A percentile compares a stretch with the other conserved stretches of the same genome.
These are phyloP conservation scores for Saccharomycopsis oosterbeekiorum DNA, from an alignment of 805 yeast genomes.

Conservation along the genomic window DNA sequence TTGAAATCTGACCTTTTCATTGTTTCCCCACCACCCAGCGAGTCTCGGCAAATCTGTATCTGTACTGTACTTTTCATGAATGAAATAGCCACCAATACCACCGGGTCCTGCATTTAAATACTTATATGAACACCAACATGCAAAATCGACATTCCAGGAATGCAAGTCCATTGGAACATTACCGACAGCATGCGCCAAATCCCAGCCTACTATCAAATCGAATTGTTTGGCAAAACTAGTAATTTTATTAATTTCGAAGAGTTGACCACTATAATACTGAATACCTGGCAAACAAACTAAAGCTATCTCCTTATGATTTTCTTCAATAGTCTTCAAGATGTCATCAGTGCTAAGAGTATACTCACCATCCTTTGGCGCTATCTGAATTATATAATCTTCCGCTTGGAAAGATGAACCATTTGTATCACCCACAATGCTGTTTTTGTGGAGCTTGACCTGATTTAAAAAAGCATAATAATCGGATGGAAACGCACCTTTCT, in stretches of 20 bases:
- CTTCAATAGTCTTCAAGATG: constrained; percentile 46
- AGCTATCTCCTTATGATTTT: constrained; percentile 52
- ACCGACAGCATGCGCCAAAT: constrained; percentile 90
- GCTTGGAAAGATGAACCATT: constrained; percentile 20
- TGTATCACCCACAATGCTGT: constrained; percentile 21
- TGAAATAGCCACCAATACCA: constrained; percentile 77
- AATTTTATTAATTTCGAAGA: constrained; percentile 63
- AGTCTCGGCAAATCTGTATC: constrained; percentile 45
- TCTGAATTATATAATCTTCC: constrained; percentile 50
- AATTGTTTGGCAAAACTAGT: constrained; percentile 49
- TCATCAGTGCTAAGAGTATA: constrained; percentile 51
- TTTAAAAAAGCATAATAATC: constrained; percentile 81
- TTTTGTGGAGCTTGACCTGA: constrained; percentile 54
- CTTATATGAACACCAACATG: constrained; percentile 90
- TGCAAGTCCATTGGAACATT: constrained; percentile 70
- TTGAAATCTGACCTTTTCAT: constrained; percentile 55
- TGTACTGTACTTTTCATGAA: constrained; percentile 42
- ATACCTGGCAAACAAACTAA: constrained; percentile 77
- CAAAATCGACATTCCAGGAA: constrained; percentile 89
- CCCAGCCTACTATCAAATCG: constrained; percentile 76
- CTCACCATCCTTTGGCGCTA: constrained; percentile 51
- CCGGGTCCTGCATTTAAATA: constrained; percentile 93
- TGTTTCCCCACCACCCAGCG: constrained; percentile 98
- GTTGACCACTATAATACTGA: constrained; percentile 88
- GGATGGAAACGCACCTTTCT: constrained; percentile 83